Evolutionary conservation across 768 basidiomycete genomes (phyloP).

Genomic region (Mrakia blollopis): DNA sequence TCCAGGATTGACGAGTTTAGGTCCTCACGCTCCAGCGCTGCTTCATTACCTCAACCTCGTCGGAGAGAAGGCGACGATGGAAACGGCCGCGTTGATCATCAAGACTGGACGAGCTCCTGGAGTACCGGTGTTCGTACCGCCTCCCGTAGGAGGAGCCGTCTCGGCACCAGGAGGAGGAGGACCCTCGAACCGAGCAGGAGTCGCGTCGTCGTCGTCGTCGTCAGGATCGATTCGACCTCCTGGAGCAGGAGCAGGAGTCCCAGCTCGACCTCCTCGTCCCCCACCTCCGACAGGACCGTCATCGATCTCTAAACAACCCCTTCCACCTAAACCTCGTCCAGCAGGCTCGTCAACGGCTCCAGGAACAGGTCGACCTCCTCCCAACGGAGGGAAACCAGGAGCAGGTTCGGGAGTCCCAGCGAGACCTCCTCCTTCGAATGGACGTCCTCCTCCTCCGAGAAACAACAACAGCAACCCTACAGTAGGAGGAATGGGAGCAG

Average conservation of each 20-base stretch:
- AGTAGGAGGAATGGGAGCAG: too few species aligned
- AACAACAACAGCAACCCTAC: too few species aligned
- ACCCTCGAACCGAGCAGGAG: not conserved
- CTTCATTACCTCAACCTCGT: slow-evolving; percentile 22
- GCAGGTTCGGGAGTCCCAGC: not conserved
- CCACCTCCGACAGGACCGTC: not conserved
- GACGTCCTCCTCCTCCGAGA: too few species aligned
- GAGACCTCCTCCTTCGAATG: not conserved
- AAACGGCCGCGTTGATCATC: slow-evolving; percentile 18
- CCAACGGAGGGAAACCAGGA: not conserved
- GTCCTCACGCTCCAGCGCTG: slow-evolving; percentile 22
- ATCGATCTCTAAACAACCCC: not conserved
- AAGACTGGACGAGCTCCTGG: slow-evolving; percentile 16
- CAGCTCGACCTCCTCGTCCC: not conserved
- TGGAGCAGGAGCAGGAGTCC: not conserved
- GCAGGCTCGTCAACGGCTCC: not conserved
- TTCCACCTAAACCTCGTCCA: not conserved
- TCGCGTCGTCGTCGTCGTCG: too few species aligned
- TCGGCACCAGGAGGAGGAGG: not conserved
- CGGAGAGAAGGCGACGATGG: slow-evolving; percentile 24
- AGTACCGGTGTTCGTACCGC: not conserved
- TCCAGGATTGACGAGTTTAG: slow-evolving; percentile 12
- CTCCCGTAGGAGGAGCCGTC: not conserved
- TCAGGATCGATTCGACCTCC: not conserved
- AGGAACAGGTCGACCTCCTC: too few species aligned